These are phyloP conservation scores for Aureobasidium pullulans DNA, from an alignment of 2,329 filamentous ascomycete genomes.

Conservation along the genomic window DNA sequence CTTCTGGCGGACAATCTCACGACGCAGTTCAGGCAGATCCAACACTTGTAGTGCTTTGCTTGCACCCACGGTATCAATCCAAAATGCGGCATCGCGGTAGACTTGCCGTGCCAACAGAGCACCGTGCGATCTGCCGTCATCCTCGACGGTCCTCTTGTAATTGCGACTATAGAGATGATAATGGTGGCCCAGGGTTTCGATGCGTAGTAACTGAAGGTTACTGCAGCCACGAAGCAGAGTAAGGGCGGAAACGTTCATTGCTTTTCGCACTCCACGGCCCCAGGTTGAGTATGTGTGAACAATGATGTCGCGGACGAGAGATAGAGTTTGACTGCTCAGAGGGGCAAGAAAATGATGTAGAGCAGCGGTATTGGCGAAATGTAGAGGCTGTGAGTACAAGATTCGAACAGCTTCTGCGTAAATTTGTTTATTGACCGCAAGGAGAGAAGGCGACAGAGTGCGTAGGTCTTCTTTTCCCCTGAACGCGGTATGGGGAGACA, in stretches of 20 bases:
- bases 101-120: neutral
- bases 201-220: neutral
- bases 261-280: neutral
- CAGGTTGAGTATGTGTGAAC: neutral
- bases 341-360: neutral
- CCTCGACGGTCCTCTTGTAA: neutral
- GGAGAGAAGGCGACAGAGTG: neutral
- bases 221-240: neutral
- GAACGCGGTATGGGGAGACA: too few species aligned
- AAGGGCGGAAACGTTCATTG: conserved; percentile 3
- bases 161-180: too few species aligned
- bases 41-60: neutral
- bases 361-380: neutral
- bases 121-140: neutral
- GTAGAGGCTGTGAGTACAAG: conserved; percentile 4
- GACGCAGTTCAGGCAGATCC: neutral
- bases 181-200: neutral
- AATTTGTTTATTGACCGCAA: conserved; percentile 1
- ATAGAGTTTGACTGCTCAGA: neutral
- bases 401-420: neutral
- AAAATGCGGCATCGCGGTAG: neutral
- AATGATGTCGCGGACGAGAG: neutral
- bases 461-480: neutral
- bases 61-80: neutral
- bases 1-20: neutral